Base-by-base conservation (phyloP, 2,329 filamentous ascomycete genomes). In the Cercospora sesami region DNA sequence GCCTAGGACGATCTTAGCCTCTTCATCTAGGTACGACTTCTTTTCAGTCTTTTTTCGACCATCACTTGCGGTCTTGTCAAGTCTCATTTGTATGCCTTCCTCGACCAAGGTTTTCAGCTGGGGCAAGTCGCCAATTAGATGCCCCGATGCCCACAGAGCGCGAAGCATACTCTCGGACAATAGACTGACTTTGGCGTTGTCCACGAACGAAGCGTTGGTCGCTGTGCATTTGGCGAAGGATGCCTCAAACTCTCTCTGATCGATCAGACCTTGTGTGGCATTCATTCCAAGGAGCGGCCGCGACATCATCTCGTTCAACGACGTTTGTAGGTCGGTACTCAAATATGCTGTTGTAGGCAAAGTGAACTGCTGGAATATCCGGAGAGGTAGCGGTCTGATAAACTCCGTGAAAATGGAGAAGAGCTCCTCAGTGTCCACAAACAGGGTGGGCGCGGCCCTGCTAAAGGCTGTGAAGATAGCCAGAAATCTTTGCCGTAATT, bases 121-220 rank as follows among this genome's bases (percentile, higher is more conserved):
- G 18, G 42, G 28, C 26, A 66, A 51, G 10, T 70, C 60, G 5
- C 60, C 57, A 10, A 28, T 60, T 6, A 69, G 58, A 68, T 75
- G 81, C 1, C 78, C 76, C 33, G 74, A 64, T 33, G 68, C 68
- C 75, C 74, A 80, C 30, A 88, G 78, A 6, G 89, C 79, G 57
- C 88, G 83, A 31, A 92, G 74, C 60, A 92, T 78, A 1, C 83
- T 83, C 79, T 94, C 92, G 0, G 93, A 80, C 31, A 91, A 78
- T 9, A 94, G 79, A 1, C 89, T 89, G 42, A 94, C 83, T 76
- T 91, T 91, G 30, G 89, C 89, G 73, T 95, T 94, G 70, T 93
- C 90, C 21, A 87, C 84, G 0, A 85, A 78, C 6, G 83, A 84
- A 14, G 85, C 81, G 0, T 85, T 87, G 67, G 86, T 89, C 1